Conservation (phyloP, 1,139 yeast species). For the Zygotorulaspora mrakii region DNA sequence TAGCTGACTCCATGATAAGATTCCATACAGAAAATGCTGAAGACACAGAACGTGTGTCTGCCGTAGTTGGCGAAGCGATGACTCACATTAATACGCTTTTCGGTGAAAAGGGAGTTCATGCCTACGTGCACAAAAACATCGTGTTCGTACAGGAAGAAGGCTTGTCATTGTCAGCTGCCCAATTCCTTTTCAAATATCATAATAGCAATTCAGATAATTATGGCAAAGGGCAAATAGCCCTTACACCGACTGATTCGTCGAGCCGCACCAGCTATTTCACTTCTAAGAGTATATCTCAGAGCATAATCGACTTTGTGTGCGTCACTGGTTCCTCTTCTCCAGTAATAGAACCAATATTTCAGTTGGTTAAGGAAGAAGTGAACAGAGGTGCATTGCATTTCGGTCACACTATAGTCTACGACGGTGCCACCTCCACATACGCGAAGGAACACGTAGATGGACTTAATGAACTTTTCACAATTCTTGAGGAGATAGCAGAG, state of each 20-base stretch:
- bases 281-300: slow-evolving; percentile 20
- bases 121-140: slow-evolving; percentile 64
- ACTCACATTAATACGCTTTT: slow-evolving; percentile 80
- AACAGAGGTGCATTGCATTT: slow-evolving; percentile 40
- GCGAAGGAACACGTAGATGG: slow-evolving; percentile 75
- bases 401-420: slow-evolving; percentile 65
- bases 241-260: slow-evolving; percentile 13
- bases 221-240: slow-evolving; percentile 10
- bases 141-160: slow-evolving; percentile 64
- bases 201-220: slow-evolving; percentile 19
- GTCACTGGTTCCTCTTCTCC: slow-evolving; percentile 69
- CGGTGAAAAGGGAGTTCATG: slow-evolving; percentile 65
- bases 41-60: slow-evolving; percentile 61
- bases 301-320: slow-evolving; percentile 38
- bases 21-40: slow-evolving; percentile 71
- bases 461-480: slow-evolving; percentile 65
- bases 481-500: slow-evolving; percentile 35
- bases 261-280: slow-evolving; percentile 14
- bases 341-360: slow-evolving; percentile 66
- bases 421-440: slow-evolving; percentile 48
- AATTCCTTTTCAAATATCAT: slow-evolving; percentile 40
- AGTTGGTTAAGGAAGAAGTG: slow-evolving; percentile 49
- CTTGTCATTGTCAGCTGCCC: slow-evolving; percentile 51
- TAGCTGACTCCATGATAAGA: slow-evolving; percentile 70
- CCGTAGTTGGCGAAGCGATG: slow-evolving; percentile 78